Evolutionary conservation across 257 asterid genomes (phyloP).

Genomic region (Fraxinus americana): DNA sequence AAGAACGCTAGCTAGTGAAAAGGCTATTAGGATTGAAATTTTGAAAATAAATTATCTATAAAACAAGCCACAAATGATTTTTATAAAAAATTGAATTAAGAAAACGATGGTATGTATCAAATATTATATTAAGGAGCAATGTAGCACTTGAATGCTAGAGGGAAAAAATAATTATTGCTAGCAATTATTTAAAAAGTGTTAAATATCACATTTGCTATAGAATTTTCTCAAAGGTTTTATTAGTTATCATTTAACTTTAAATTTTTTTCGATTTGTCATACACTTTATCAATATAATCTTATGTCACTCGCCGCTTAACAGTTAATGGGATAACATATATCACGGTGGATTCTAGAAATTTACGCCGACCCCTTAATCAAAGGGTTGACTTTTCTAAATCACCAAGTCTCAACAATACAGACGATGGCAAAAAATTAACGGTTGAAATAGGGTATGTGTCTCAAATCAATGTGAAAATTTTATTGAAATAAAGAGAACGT

Average conservation of each 20-base stretch:
- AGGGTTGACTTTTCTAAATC: neutral
- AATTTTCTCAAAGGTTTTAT: no score
- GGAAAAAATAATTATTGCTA: neutral
- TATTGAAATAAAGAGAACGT: neutral
- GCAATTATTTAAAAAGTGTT: no score
- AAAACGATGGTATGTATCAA: no score
- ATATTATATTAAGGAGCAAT: neutral
- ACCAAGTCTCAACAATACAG: neutral
- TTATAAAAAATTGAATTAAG: neutral
- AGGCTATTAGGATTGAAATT: constrained; percentile 5
- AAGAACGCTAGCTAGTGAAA: constrained; percentile 18
- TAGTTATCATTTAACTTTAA: neutral
- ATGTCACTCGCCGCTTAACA: neutral
- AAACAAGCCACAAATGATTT: neutral
- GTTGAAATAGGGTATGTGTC: neutral
- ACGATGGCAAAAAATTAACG: neutral
- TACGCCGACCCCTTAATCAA: neutral
- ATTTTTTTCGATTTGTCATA: neutral
- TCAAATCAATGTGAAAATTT: neutral
- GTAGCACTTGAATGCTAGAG: neutral
- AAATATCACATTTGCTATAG: no score
- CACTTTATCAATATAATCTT: neutral
- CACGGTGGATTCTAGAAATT: neutral
- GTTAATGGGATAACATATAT: neutral
- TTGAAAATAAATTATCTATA: neutral